Percentiles rank a stretch among this genome's conserved stretches.
Evolutionary conservation across 495 filamentous ascomycete species (phyloP).

Genomic region (Echria macrotheca): DNA sequence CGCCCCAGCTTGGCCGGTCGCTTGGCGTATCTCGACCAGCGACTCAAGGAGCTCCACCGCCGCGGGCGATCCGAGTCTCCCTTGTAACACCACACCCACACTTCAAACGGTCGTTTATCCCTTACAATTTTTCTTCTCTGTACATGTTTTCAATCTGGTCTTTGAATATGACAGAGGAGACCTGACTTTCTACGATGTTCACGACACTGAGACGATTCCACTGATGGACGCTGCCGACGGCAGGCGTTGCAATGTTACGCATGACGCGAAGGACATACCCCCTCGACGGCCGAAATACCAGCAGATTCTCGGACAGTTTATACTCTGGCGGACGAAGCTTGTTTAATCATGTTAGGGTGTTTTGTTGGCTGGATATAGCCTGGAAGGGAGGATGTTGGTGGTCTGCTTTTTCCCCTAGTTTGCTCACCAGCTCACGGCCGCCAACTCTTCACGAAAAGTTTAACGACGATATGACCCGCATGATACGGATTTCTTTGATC

Average conservation of each 20-base stretch:
- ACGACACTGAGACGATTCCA: too few relatives aligned
- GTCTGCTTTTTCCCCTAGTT: not conserved
- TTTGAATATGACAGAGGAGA: too few relatives aligned
- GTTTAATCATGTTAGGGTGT: not conserved
- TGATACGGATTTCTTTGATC: not conserved
- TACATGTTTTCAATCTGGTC: constrained; percentile 10
- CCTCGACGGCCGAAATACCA: constrained; percentile 9
- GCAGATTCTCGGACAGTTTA: constrained; percentile 12
- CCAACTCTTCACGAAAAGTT: constrained; percentile 11
- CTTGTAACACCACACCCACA: constrained; percentile 20
- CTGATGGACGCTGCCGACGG: constrained; percentile 4
- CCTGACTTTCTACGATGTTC: too few relatives aligned
- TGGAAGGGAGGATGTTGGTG: not conserved
- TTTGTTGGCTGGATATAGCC: not conserved
- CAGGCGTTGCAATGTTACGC: constrained; percentile 3
- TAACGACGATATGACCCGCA: constrained; percentile 11
- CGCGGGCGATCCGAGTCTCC: constrained; percentile 38
- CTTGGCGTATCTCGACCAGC: constrained; percentile 47
- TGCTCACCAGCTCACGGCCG: not conserved
- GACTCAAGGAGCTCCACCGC: constrained; percentile 45
- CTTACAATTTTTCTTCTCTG: constrained; percentile 6
- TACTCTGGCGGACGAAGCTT: constrained; percentile 8
- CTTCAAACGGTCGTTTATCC: not conserved
- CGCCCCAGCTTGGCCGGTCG: constrained; percentile 38
- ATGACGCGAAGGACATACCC: constrained; percentile 14